Evolutionary conservation across 495 filamentous ascomycete species (phyloP), one percentile per base, ranked within the genome.

Genomic region (Chlorociboria aeruginascens): DNA sequence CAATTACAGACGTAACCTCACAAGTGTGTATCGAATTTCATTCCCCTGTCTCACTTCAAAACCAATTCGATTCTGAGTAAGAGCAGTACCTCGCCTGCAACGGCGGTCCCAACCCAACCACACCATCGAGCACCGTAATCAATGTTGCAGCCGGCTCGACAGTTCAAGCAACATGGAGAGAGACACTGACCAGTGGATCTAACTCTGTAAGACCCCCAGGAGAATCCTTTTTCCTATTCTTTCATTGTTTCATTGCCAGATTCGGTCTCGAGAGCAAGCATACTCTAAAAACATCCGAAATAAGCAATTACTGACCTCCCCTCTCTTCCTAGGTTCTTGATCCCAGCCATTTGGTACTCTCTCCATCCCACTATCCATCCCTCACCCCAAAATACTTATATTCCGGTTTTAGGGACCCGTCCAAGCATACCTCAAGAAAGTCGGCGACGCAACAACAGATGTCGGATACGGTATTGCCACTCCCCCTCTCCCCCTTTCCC

Each of bases 31-130:
- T 25, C 20, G 20, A 25, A 25, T 4, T 4, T 4, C 20, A 25
- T 25, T 25, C 4, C 20, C 20, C 20, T 4, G 4, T 10, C 70
- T 16, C 61, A 66, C 49, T 61, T 68, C 31, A 59, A 77, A 28
- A 70, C 71, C 37, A 78, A 17, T 39, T 14, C 13, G 11, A 7
- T 8, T 16, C 20, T 35, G 33, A 11, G 10, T 13, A 35, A 35
- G 6, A 11, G 7, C 33, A 11, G 10, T 13, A 69, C 30, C 57
- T 78, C 29, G 70, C 70, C 37, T 77, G 74, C 64, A 77, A 78
- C 52, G 74, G 74, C 14, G 61, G 65, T 8, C 70, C 74, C 32
- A 77, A 78, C 61, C 73, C 74, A 4, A 72, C 58, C 30, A 62
- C 53, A 0, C 29, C 69, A 10, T 61, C 60, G 7, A 53, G 63